These are phyloP conservation scores for Gaillardinia entomophila DNA, from an alignment of 805 yeast genomes.

Conservation along the genomic window DNA sequence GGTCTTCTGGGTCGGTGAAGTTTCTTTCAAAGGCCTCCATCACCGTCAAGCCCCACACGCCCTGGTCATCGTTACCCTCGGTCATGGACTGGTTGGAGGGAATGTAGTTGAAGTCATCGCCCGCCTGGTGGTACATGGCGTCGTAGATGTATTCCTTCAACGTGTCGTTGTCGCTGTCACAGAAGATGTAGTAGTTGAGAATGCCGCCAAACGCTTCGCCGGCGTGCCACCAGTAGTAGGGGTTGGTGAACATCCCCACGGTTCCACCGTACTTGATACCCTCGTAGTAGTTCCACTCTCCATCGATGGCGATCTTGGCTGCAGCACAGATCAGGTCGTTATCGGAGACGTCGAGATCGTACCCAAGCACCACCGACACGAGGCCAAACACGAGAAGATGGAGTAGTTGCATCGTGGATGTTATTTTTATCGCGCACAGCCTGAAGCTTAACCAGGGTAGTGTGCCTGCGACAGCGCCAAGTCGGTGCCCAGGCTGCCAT, in stretches of 20 bases:
- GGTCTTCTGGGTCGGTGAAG: slow-evolving; percentile 17
- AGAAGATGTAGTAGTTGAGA: slow-evolving; percentile 33
- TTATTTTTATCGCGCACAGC: too few relatives aligned
- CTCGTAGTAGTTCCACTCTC: slow-evolving; percentile 41
- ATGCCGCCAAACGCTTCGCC: slow-evolving; percentile 48
- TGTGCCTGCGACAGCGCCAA: too few relatives aligned
- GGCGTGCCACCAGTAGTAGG: slow-evolving; percentile 51
- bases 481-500: too few relatives aligned
- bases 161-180: slow-evolving; percentile 28
- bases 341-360: slow-evolving; percentile 30
- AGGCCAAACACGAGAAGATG: neutral
- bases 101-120: slow-evolving; percentile 34
- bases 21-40: slow-evolving; percentile 44
- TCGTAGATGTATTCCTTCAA: slow-evolving; percentile 23
- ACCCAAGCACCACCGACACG: slow-evolving; percentile 2
- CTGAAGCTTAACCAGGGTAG: too few relatives aligned
- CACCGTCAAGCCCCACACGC: slow-evolving; percentile 46
- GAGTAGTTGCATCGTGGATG: neutral
- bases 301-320: slow-evolving; percentile 27
- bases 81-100: slow-evolving; percentile 42
- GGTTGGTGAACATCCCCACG: slow-evolving; percentile 40
- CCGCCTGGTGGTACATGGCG: slow-evolving; percentile 41
- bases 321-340: slow-evolving; percentile 38
- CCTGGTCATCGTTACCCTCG: slow-evolving; percentile 49
- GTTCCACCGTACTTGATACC: slow-evolving; percentile 39